These are phyloP conservation scores for Amanita jacksonii DNA, from an alignment of 768 basidiomycete genomes.

Conservation along the genomic window DNA sequence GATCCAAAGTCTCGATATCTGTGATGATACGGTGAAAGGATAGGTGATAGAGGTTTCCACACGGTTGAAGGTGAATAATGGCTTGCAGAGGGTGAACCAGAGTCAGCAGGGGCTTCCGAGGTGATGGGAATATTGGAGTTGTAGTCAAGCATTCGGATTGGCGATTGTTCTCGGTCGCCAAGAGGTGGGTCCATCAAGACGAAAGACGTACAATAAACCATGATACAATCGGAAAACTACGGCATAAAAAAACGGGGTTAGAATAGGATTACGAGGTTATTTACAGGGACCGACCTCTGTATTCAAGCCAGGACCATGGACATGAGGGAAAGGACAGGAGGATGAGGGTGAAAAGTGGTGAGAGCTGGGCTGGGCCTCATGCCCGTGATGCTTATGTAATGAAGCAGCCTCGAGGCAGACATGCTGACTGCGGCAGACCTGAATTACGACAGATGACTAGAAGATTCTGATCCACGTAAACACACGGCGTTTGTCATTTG, in stretches of 20 bases:
- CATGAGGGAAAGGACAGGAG: slow-evolving; percentile 1
- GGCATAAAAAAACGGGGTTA: no score
- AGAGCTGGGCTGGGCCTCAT: slow-evolving; percentile 4
- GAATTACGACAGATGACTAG: no score
- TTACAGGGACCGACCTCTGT: no score
- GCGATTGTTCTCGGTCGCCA: neutral
- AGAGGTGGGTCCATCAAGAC: neutral
- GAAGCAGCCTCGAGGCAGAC: slow-evolving; percentile 5
- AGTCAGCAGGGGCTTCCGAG: neutral
- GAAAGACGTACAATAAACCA: neutral
- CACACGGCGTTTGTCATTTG: no score
- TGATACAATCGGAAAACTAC: slow-evolving; percentile 3
- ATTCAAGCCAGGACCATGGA: slow-evolving; percentile 1
- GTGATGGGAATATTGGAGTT: neutral
- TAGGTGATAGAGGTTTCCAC: neutral
- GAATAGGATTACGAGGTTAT: no score
- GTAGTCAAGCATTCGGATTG: neutral
- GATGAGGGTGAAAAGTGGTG: slow-evolving; percentile 1
- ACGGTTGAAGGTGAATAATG: neutral
- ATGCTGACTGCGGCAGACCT: no score
- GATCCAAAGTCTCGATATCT: neutral
- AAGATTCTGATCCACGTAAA: no score
- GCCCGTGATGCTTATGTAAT: slow-evolving; percentile 9
- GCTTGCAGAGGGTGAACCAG: neutral
- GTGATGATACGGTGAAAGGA: neutral